Percentiles rank a stretch among this genome's conserved stretches.
These are phyloP conservation scores for Hygrophila difformis DNA, from an alignment of 257 asterid genomes.

Conservation along the genomic window DNA sequence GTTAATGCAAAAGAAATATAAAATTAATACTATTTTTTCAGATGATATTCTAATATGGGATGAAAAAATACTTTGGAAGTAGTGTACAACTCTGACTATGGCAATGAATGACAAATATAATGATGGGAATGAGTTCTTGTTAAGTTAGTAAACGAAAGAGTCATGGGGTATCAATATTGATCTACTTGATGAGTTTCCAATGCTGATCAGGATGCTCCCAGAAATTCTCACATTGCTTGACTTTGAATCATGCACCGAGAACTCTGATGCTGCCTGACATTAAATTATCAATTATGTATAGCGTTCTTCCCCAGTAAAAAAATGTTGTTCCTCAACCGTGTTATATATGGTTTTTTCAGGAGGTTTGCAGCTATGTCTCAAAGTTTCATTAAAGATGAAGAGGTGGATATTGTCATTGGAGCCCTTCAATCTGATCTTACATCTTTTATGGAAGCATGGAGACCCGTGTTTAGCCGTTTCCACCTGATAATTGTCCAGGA, in stretches of 20 bases:
- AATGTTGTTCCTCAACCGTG: too few relatives aligned
- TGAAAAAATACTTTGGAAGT: too few relatives aligned
- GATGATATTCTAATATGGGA: too few relatives aligned
- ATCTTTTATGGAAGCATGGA: conserved; percentile 80
- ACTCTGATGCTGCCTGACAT: background rate
- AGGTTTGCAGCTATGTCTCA: conserved; percentile 35
- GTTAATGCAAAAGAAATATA: too few relatives aligned
- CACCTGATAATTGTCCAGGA: conserved; percentile 80
- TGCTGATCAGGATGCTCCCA: conserved; percentile 70
- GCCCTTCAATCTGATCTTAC: conserved; percentile 71
- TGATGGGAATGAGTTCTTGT: too few relatives aligned
- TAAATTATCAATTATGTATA: too few relatives aligned
- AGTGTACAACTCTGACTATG: too few relatives aligned
- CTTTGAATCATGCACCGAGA: conserved; percentile 10
- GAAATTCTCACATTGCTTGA: conserved; percentile 34
- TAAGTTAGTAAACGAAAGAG: too few relatives aligned
- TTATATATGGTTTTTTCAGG: conserved; percentile 7
- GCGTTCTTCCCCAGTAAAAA: background rate
- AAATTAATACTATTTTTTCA: too few relatives aligned
- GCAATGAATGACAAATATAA: too few relatives aligned
- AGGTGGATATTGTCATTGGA: conserved; percentile 60
- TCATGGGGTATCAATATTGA: too few relatives aligned
- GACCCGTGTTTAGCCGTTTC: conserved; percentile 61
- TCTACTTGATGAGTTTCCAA: conserved; percentile 15
- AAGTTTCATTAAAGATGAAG: conserved; percentile 33